These are phyloP conservation scores for Epichloe coenophiala DNA, from an alignment of 2,329 filamentous ascomycete species.

Conservation along the genomic window DNA sequence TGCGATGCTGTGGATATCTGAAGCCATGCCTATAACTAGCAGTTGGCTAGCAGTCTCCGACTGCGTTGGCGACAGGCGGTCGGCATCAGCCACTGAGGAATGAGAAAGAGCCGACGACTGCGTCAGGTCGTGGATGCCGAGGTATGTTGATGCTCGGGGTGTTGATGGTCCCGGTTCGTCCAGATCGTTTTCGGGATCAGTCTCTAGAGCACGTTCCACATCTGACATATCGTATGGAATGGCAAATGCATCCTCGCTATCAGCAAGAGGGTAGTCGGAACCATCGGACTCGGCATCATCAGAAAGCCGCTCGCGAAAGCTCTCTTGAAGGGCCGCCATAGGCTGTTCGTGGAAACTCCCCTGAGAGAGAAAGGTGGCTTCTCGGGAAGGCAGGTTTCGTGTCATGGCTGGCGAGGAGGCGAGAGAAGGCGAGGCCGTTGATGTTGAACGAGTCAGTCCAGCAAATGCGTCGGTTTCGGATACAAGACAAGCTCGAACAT, in stretches of 20 bases:
- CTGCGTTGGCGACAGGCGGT: slow-evolving; percentile 3
- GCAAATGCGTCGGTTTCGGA: slow-evolving; percentile 56
- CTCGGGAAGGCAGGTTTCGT: slow-evolving; percentile 20
- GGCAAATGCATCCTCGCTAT: slow-evolving; percentile 42
- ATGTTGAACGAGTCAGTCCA: slow-evolving; percentile 41
- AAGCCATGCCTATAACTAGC: background rate
- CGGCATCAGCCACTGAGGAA: slow-evolving; percentile 11
- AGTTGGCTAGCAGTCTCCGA: slow-evolving; percentile 8
- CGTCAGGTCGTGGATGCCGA: slow-evolving; percentile 16
- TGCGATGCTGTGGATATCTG: background rate
- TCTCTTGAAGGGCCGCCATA: slow-evolving; percentile 13
- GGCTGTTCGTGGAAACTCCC: slow-evolving; percentile 15
- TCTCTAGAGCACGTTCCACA: slow-evolving; percentile 17
- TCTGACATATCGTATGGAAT: slow-evolving; percentile 38
- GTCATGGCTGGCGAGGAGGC: slow-evolving; percentile 39
- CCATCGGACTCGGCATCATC: slow-evolving; percentile 10
- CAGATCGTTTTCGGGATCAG: slow-evolving; percentile 22
- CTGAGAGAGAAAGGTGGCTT: slow-evolving; percentile 16
- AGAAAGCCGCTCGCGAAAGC: slow-evolving; percentile 12
- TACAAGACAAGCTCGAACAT: slow-evolving; percentile 50
- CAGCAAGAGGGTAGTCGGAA: slow-evolving; percentile 19
- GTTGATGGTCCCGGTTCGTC: slow-evolving; percentile 31
- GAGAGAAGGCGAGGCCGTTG: slow-evolving; percentile 29
- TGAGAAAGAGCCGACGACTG: slow-evolving; percentile 12
- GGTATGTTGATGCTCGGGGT: slow-evolving; percentile 37